Evolutionary conservation across 139 green algal species (phyloP).

Genomic region (Volvox africanus): DNA sequence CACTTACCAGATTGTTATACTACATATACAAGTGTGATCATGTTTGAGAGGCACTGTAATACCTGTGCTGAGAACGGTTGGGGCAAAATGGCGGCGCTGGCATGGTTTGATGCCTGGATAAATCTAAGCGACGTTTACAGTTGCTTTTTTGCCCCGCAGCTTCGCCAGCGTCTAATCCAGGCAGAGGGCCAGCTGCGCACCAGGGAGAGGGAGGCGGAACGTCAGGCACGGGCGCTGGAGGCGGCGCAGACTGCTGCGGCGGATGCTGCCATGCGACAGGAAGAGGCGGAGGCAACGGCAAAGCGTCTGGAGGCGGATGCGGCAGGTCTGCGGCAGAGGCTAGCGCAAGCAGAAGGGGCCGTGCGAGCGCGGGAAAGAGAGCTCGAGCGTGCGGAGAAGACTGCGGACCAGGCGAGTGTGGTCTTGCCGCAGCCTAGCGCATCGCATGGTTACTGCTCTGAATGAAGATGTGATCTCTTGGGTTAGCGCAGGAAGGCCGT

Average conservation of each 20-base stretch:
- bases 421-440: too few species aligned
- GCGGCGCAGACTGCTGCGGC: slow-evolving; percentile 7
- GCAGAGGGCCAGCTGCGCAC: slow-evolving; percentile 16
- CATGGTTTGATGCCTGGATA: too few species aligned
- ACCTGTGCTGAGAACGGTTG: too few species aligned
- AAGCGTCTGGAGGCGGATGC: not conserved
- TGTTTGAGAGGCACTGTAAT: too few species aligned
- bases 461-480: too few species aligned
- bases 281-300: slow-evolving; percentile 17
- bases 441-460: too few species aligned
- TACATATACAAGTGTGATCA: too few species aligned
- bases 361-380: slow-evolving; percentile 18
- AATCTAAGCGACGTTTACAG: too few species aligned
- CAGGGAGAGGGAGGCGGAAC: slow-evolving; percentile 39
- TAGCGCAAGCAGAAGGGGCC: slow-evolving; percentile 20
- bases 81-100: too few species aligned
- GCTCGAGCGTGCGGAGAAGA: slow-evolving; percentile 13
- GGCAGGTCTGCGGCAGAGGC: slow-evolving; percentile 14
- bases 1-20: too few species aligned
- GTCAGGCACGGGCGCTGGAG: slow-evolving; percentile 2
- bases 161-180: slow-evolving; percentile 23
- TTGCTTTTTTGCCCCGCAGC: not conserved
- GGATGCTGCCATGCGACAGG: slow-evolving; percentile 1
- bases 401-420: slow-evolving; percentile 4
- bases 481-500: too few species aligned